A percentile compares a stretch with the other conserved stretches of the same genome.
Evolutionary conservation across 1,139 yeast genomes (phyloP).

Genomic region (Sugiyamaella xylanicola): DNA sequence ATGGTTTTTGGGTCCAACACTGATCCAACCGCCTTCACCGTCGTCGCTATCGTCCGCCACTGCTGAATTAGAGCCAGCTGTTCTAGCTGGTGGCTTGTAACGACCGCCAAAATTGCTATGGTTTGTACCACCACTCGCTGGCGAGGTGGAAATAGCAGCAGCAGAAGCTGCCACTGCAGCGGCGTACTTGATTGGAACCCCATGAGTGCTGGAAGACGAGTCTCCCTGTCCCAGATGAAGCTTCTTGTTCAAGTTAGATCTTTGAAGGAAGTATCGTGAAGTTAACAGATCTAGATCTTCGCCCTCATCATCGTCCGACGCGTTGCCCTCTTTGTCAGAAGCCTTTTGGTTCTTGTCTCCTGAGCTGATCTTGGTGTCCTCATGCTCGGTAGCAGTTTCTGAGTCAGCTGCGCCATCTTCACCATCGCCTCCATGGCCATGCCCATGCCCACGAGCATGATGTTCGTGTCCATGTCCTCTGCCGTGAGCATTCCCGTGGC

Average conservation of each 20-base stretch:
- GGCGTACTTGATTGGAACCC: constrained; percentile 19
- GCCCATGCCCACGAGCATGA: neutral
- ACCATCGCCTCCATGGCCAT: neutral
- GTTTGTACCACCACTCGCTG: constrained; percentile 5
- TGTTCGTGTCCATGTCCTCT: neutral
- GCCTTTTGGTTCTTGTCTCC: neutral
- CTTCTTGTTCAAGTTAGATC: constrained; percentile 18
- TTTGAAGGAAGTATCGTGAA: constrained; percentile 19
- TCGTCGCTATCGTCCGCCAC: constrained; percentile 25
- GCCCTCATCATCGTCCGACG: neutral
- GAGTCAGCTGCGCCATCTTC: neutral
- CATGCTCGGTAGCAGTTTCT: neutral
- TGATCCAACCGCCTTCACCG: constrained; percentile 42
- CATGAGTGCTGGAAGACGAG: constrained; percentile 13
- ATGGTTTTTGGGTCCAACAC: constrained; percentile 35
- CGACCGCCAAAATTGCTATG: neutral
- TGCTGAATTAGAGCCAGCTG: constrained; percentile 10
- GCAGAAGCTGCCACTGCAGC: constrained; percentile 17
- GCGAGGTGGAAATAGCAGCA: constrained; percentile 11
- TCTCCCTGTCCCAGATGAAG: constrained; percentile 17
- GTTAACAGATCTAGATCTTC: constrained; percentile 17
- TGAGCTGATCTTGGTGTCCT: neutral
- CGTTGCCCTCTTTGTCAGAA: neutral
- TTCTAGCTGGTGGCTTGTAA: neutral
- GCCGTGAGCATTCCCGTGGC: constrained; percentile 1